A percentile compares a stretch with the other conserved stretches of the same genome.
phyloP scores from a whole-genome alignment of 2,329 filamentous ascomycete species.

The Bipolaris gigantea region DNA sequence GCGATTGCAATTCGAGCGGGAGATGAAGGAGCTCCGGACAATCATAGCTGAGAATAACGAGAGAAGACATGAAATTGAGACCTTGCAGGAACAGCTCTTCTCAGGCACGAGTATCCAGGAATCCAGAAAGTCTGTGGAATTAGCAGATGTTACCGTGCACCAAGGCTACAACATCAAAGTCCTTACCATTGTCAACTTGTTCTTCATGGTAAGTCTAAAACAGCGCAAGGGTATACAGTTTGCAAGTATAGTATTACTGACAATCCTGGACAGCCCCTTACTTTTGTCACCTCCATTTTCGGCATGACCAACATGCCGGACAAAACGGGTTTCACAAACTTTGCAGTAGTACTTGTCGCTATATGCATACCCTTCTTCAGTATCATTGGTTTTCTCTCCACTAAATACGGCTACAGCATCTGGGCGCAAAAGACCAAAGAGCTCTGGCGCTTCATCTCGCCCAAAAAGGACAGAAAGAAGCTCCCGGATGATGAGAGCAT shows the following conservation, averaged over 20 bases:
- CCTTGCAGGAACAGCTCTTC: conserved; percentile 64
- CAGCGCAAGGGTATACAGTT: neutral
- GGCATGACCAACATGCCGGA: conserved; percentile 54
- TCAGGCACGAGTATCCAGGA: conserved; percentile 65
- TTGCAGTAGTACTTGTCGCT: conserved; percentile 46
- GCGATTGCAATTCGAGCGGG: conserved; percentile 54
- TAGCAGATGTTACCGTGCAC: conserved; percentile 54
- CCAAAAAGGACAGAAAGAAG: conserved; percentile 10
- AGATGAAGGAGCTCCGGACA: conserved; percentile 54
- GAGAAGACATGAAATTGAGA: conserved; percentile 58
- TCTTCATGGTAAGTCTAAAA: conserved; percentile 52
- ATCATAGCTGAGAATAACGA: conserved; percentile 57
- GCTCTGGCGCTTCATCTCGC: conserved; percentile 32
- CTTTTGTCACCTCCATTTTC: conserved; percentile 63
- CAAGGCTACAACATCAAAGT: conserved; percentile 65
- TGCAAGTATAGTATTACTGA: neutral
- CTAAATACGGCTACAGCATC: conserved; percentile 44
- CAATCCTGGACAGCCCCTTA: conserved; percentile 52
- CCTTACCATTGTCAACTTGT: conserved; percentile 62
- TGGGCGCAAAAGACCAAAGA: conserved; percentile 39
- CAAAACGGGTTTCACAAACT: conserved; percentile 41
- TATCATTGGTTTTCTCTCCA: conserved; percentile 51
- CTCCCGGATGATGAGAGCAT: conserved; percentile 14
- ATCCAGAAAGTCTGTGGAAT: conserved; percentile 61
- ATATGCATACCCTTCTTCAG: conserved; percentile 53